phyloP scores from a whole-genome alignment of 2,329 filamentous ascomycete genomes.

The Colletotrichum orbiculare region DNA sequence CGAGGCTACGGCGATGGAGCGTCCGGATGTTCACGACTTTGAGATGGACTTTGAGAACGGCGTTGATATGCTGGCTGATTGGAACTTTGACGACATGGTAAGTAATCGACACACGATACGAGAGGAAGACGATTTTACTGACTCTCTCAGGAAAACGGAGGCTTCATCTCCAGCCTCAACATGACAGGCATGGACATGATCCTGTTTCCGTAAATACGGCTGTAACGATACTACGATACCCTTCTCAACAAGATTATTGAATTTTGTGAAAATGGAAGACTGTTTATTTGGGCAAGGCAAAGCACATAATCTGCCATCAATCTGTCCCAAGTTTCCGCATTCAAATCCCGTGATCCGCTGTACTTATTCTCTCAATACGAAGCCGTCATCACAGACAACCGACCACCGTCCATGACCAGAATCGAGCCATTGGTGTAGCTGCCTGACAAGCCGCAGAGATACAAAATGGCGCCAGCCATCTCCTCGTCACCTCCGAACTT shows the following conservation, averaged over 20 bases:
- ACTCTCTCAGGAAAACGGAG: constrained; percentile 20
- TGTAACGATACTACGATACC: no score
- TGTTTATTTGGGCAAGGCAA: no score
- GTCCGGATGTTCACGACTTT: constrained; percentile 21
- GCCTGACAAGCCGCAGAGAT: constrained; percentile 71
- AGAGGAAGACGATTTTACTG: constrained; percentile 35
- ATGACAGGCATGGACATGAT: constrained; percentile 10
- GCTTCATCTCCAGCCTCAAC: constrained; percentile 15
- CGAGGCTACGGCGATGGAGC: constrained; percentile 4
- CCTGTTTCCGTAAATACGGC: not conserved
- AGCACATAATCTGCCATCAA: no score
- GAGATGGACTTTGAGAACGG: constrained; percentile 31
- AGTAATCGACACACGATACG: constrained; percentile 41
- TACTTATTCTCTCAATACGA: constrained; percentile 53
- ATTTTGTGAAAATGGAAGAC: no score
- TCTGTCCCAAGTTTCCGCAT: no score
- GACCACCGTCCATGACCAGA: constrained; percentile 71
- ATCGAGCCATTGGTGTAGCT: constrained; percentile 74
- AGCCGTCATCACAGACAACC: constrained; percentile 65
- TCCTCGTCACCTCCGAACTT: constrained; percentile 67
- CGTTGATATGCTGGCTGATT: constrained; percentile 41
- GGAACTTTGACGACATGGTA: constrained; percentile 47
- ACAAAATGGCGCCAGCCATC: constrained; percentile 73
- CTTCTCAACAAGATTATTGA: no score
- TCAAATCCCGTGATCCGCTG: no score